Percentiles rank a stretch among this genome's conserved stretches.
phyloP scores from a whole-genome alignment of 768 basidiomycete species.

The Hericium coralloides region DNA sequence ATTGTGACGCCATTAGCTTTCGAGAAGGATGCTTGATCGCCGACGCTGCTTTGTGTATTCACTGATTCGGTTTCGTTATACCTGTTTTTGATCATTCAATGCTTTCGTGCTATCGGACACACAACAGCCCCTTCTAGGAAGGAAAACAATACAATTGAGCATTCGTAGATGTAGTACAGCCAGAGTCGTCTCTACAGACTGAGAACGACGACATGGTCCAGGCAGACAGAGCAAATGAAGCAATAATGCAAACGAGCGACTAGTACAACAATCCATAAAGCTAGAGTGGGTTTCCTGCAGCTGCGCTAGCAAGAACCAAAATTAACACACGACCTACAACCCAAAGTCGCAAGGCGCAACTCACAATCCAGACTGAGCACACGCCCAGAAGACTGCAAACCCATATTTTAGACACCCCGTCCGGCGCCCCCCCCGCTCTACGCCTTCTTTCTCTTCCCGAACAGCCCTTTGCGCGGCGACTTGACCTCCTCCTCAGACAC shows the following conservation, averaged over 20 bases:
- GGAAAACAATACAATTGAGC: background rate
- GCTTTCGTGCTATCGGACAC: no score
- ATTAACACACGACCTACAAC: no score
- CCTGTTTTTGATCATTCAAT: no score
- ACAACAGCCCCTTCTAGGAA: no score
- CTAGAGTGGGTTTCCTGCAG: no score
- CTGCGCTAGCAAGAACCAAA: no score
- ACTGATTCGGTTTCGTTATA: no score
- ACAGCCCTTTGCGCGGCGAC: conserved; percentile 4
- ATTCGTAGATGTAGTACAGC: background rate
- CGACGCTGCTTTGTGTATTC: background rate
- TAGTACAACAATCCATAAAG: background rate
- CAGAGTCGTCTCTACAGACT: background rate
- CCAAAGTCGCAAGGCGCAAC: no score
- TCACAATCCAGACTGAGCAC: no score
- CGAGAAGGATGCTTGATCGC: background rate
- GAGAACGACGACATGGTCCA: background rate
- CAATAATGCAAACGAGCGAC: background rate
- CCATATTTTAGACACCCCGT: no score
- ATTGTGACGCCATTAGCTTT: conserved; percentile 6
- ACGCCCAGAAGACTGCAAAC: no score
- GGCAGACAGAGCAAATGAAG: background rate
- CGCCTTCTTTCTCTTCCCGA: conserved; percentile 1
- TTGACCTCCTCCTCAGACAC: conserved; percentile 1
- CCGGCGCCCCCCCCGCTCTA: background rate